Evolutionary conservation across 129 eudicot species (phyloP).

Genomic region (Erigeron canadensis): DNA sequence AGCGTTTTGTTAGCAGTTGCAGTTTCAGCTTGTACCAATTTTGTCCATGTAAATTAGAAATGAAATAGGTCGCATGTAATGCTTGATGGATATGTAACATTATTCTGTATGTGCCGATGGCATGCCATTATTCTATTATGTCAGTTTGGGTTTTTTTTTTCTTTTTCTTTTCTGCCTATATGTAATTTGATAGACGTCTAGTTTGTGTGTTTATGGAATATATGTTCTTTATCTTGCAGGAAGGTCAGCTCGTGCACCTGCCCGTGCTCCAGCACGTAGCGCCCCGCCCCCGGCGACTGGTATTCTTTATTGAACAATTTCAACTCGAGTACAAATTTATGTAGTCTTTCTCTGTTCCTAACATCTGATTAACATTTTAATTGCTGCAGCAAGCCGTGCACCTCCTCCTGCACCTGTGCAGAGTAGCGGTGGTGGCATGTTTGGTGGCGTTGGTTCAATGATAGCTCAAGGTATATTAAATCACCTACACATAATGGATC

Average conservation of each 20-base stretch:
- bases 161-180: no score
- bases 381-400: constrained; percentile 55
- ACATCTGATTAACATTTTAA: neutral
- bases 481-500: neutral
- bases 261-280: constrained; percentile 60
- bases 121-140: no score
- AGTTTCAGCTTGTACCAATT: neutral
- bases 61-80: no score
- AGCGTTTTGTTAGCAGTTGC: neutral
- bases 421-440: constrained; percentile 77
- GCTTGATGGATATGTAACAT: no score
- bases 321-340: neutral
- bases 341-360: neutral
- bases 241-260: constrained; percentile 88
- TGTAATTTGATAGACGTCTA: no score
- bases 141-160: neutral
- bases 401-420: constrained; percentile 92
- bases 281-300: constrained; percentile 75
- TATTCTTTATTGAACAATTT: neutral
- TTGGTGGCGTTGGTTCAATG: constrained; percentile 71
- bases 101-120: no score
- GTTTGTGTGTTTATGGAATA: neutral
- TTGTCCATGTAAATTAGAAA: neutral
- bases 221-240: constrained; percentile 40
- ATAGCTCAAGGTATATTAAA: constrained; percentile 71